Evolutionary conservation across 2,329 filamentous ascomycete species (phyloP).

Genomic region (Ophiocordyceps australis): DNA sequence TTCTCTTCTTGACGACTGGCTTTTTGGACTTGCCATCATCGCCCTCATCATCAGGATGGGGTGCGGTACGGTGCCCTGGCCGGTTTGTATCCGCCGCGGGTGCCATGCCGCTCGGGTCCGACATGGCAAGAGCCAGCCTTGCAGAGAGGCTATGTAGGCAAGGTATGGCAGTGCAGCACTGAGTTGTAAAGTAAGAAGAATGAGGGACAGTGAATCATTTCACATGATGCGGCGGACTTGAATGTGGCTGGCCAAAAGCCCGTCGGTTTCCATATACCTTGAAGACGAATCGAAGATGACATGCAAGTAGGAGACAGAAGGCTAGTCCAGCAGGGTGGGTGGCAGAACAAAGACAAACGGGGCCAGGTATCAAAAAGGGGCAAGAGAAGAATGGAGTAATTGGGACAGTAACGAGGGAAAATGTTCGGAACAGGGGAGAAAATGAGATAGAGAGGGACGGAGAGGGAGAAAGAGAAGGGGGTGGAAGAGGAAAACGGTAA

Average conservation of each 20-base stretch:
- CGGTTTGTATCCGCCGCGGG: constrained; percentile 3
- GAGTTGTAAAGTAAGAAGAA: no score
- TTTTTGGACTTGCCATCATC: constrained; percentile 27
- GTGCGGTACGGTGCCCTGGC: constrained; percentile 11
- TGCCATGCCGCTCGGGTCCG: constrained; percentile 2
- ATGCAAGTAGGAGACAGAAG: no score
- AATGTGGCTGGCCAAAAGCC: not conserved
- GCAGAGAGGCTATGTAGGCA: no score
- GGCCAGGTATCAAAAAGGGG: no score
- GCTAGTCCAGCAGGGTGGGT: no score
- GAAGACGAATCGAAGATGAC: no score
- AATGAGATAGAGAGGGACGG: not conserved
- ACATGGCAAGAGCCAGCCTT: no score
- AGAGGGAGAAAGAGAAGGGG: not conserved
- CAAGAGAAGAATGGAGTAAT: no score
- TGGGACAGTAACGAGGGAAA: no score
- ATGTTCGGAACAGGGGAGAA: no score
- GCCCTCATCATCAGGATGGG: constrained; percentile 15
- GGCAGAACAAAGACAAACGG: no score
- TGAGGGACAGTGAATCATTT: constrained; percentile 1
- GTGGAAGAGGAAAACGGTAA: not conserved
- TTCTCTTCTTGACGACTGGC: constrained; percentile 43
- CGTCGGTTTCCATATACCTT: not conserved
- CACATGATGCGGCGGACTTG: constrained; percentile 4
- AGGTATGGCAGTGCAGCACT: no score